Conservation (phyloP, 2,329 filamentous ascomycete genomes). For the Fusarium sp. region DNA sequence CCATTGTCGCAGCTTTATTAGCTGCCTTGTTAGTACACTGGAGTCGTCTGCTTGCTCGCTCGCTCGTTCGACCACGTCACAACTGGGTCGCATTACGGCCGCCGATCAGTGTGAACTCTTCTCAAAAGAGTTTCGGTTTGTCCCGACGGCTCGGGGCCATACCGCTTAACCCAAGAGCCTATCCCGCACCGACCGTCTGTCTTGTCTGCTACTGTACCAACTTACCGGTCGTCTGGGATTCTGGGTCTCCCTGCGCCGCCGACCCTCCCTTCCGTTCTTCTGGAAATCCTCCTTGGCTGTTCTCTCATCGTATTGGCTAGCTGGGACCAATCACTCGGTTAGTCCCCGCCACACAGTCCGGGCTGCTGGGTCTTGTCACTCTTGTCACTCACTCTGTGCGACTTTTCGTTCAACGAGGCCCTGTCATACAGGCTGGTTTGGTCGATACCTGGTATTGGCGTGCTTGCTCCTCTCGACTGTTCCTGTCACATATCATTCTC, state of each 20-base stretch:
- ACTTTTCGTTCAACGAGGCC: constrained; percentile 18
- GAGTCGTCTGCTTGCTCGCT: not conserved
- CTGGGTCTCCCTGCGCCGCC: constrained; percentile 25
- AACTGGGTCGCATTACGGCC: constrained; percentile 31
- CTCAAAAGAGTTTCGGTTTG: constrained; percentile 31
- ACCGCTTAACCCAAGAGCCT: constrained; percentile 13
- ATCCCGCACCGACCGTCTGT: constrained; percentile 17
- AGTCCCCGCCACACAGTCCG: constrained; percentile 37
- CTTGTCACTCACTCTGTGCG: not conserved
- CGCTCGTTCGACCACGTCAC: constrained; percentile 42
- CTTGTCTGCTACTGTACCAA: constrained; percentile 17
- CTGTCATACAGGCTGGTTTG: constrained; percentile 13
- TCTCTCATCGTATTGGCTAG: constrained; percentile 28
- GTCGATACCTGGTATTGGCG: not conserved
- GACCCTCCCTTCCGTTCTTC: constrained; percentile 40
- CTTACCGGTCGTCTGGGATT: constrained; percentile 31
- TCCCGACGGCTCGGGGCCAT: constrained; percentile 31
- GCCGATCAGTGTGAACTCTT: constrained; percentile 30
- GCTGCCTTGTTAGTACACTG: not conserved
- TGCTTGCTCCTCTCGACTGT: constrained; percentile 3
- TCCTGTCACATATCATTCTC: constrained; percentile 16
- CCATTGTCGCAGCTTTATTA: constrained; percentile 13
- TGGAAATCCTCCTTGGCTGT: constrained; percentile 35
- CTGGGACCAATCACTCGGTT: constrained; percentile 10
- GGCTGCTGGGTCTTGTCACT: constrained; percentile 14